These are phyloP conservation scores for Boletellus sp. DNA, from an alignment of 1,284 basidiomycete species.

Conservation along the genomic window DNA sequence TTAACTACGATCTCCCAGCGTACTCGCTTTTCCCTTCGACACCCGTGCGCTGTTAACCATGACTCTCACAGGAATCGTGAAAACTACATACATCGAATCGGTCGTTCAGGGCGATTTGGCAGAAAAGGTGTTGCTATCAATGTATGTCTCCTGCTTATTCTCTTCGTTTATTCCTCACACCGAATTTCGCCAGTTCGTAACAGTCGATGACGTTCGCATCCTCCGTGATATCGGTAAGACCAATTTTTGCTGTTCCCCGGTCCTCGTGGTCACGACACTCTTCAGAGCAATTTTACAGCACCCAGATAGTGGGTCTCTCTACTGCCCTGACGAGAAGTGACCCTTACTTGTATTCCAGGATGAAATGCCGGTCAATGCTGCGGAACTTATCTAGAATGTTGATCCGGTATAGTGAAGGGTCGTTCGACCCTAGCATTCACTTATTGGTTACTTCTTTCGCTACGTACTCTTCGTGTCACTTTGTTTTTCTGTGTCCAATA, in stretches of 20 bases:
- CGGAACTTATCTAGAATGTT: constrained; percentile 66
- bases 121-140: constrained; percentile 92
- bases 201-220: constrained; percentile 86
- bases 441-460: constrained; percentile 6
- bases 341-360: constrained; percentile 48
- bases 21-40: constrained; percentile 38
- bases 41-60: constrained; percentile 15
- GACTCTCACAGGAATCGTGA: constrained; percentile 74
- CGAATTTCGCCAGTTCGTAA: constrained; percentile 67
- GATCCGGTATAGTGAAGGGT: not conserved
- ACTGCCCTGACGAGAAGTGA: constrained; percentile 6
- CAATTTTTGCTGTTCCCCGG: not conserved
- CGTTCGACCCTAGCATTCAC: constrained; percentile 3
- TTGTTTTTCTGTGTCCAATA: constrained; percentile 35
- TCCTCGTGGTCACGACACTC: constrained; percentile 14
- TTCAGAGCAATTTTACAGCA: constrained; percentile 82
- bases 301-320: constrained; percentile 68
- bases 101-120: constrained; percentile 92
- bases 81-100: constrained; percentile 98
- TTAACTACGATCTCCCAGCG: constrained; percentile 96
- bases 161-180: constrained; percentile 8
- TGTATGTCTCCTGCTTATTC: constrained; percentile 42
- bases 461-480: constrained; percentile 17
- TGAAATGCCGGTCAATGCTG: constrained; percentile 92
- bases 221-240: constrained; percentile 83